Evolutionary conservation across 2,329 filamentous ascomycete genomes (phyloP).

Genomic region (Beauveria bassiana): DNA sequence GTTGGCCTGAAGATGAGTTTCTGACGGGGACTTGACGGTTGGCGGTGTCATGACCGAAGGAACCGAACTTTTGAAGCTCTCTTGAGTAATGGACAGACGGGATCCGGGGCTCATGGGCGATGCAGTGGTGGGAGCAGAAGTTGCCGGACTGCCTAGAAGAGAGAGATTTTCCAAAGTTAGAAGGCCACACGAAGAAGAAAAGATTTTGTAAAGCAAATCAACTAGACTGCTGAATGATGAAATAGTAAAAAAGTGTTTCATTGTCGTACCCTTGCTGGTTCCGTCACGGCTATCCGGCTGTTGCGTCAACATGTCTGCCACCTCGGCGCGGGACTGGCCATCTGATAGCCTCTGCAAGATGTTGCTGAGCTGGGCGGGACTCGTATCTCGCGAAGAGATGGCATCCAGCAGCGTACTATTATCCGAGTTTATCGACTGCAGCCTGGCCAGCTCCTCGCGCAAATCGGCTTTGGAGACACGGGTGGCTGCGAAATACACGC

Average conservation of each 20-base stretch:
- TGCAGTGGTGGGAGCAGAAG: not conserved
- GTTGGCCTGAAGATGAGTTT: not conserved
- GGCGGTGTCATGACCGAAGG: not conserved
- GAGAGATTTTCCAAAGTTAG: not conserved
- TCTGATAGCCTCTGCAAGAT: not conserved
- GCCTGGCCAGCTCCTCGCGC: not conserved
- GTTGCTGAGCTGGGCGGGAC: not conserved
- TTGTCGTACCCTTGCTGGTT: not conserved
- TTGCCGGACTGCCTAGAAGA: not conserved
- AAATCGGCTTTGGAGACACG: conserved; percentile 5
- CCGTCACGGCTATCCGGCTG: not conserved
- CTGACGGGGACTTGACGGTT: not conserved
- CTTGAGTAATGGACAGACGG: not conserved
- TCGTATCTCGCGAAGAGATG: not conserved
- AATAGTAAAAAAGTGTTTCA: not conserved
- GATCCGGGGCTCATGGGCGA: not conserved
- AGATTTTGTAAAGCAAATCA: not conserved
- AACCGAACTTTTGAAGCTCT: not conserved
- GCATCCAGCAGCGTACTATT: not conserved
- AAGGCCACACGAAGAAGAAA: not conserved
- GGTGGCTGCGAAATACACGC: not conserved
- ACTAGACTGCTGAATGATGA: too few species aligned
- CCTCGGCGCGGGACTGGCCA: conserved; percentile 1
- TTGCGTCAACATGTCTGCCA: not conserved
- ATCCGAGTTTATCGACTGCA: not conserved